Conservation (phyloP, 257 asterid species). For the Cruciata laevipes region DNA sequence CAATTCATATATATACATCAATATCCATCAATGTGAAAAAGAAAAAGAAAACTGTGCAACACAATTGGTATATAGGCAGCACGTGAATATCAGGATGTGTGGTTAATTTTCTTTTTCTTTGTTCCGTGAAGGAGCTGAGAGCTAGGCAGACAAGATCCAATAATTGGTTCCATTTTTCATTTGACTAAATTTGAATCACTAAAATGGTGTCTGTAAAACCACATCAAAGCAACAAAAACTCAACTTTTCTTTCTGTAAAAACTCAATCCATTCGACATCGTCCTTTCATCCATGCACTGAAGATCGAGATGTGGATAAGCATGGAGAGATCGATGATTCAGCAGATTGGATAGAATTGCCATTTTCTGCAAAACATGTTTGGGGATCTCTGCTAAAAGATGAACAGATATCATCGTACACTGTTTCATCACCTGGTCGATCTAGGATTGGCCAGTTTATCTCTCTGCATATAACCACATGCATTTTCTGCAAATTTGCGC, state of each 20-base stretch:
- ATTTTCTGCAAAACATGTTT: neutral
- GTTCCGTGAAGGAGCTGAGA: neutral
- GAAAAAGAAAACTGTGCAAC: no score
- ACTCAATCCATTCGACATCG: no score
- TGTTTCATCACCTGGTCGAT: neutral
- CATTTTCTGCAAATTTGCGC: slow-evolving; percentile 7
- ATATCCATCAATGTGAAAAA: no score
- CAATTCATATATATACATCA: no score
- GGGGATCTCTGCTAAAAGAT: neutral
- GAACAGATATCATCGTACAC: neutral
- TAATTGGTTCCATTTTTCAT: slow-evolving; percentile 18
- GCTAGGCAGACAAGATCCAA: slow-evolving; percentile 15
- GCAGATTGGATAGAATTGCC: neutral
- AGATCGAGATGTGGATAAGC: neutral
- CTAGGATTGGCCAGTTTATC: neutral
- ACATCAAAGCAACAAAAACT: neutral
- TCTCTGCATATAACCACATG: slow-evolving; percentile 9
- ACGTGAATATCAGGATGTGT: no score
- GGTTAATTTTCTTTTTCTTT: neutral
- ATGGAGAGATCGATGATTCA: neutral
- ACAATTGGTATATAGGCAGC: no score
- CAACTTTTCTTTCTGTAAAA: neutral
- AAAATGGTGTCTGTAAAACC: neutral
- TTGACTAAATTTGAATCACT: neutral
- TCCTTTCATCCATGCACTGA: slow-evolving; percentile 2